These are phyloP conservation scores for Chenopodium formosanum DNA, from an alignment of 148 eudicot genomes.

Conservation along the genomic window DNA sequence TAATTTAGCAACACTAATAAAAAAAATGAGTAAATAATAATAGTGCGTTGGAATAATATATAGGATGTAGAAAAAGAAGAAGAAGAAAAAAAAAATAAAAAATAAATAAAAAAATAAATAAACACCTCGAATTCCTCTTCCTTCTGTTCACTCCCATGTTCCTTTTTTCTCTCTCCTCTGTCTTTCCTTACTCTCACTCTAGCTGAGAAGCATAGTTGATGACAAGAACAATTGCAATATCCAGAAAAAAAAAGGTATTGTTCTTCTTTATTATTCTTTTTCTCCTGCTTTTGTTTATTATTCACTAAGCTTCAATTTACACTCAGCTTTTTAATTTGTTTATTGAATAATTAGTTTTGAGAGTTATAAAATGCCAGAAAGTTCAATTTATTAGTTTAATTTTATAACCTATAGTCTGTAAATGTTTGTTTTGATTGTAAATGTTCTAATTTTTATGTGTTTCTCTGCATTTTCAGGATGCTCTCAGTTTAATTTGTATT, in stretches of 20 bases:
- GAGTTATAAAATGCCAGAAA: neutral
- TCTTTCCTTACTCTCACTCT: neutral
- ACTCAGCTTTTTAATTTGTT: neutral
- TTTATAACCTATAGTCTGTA: neutral
- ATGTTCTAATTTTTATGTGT: neutral
- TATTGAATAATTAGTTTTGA: neutral
- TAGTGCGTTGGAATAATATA: too few relatives aligned
- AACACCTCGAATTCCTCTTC: neutral
- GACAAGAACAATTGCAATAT: neutral
- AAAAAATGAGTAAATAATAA: too few relatives aligned
- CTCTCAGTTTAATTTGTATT: neutral
- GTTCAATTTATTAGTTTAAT: neutral
- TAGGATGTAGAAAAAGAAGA: too few relatives aligned
- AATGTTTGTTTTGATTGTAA: neutral
- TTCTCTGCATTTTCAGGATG: neutral
- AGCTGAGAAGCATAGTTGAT: neutral
- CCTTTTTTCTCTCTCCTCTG: constrained; percentile 14
- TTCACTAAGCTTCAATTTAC: neutral
- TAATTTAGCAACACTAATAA: too few relatives aligned
- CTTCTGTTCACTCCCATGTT: neutral
- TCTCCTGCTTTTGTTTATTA: neutral
- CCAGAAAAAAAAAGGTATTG: neutral
- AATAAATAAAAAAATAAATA: neutral
- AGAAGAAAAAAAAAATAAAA: too few relatives aligned
- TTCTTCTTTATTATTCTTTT: too few relatives aligned